phyloP scores from a whole-genome alignment of 225 moss, liverwort and hornwort genomes.

The Sphagnum contortum region DNA sequence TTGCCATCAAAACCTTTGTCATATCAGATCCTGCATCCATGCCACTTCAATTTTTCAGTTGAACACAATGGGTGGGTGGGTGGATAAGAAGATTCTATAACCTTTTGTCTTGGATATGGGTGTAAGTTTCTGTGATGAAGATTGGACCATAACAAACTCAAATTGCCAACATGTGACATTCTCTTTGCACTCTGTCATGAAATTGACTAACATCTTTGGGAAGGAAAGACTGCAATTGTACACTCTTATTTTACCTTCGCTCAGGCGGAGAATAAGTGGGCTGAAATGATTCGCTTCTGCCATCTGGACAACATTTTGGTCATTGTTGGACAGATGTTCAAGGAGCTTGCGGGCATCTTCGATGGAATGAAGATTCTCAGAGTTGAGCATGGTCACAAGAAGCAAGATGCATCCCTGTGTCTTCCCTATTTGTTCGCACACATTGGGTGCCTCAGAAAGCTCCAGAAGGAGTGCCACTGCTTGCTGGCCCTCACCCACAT shows the following conservation, averaged over 20 bases:
- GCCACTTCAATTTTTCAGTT: neutral
- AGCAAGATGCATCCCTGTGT: constrained; percentile 91
- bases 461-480: constrained; percentile 81
- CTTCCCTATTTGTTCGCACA: constrained; percentile 88
- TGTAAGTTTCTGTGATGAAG: no score
- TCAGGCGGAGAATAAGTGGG: constrained; percentile 60
- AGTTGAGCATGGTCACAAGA: constrained; percentile 87
- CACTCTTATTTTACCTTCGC: constrained; percentile 35
- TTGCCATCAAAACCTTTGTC: constrained; percentile 88
- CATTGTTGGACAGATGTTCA: constrained; percentile 63
- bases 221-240: no score
- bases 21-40: constrained; percentile 62
- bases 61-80: no score
- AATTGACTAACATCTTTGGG: no score
- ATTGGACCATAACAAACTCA: no score
- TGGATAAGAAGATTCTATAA: no score
- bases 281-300: constrained; percentile 94
- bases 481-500: constrained; percentile 79
- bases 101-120: no score
- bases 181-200: no score
- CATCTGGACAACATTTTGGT: constrained; percentile 98
- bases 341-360: constrained; percentile 75
- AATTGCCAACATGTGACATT: no score
- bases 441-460: constrained; percentile 61
- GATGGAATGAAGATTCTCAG: constrained; percentile 67